These are phyloP conservation scores for Saturnispora dispora DNA, from an alignment of 805 yeast genomes.

Conservation along the genomic window DNA sequence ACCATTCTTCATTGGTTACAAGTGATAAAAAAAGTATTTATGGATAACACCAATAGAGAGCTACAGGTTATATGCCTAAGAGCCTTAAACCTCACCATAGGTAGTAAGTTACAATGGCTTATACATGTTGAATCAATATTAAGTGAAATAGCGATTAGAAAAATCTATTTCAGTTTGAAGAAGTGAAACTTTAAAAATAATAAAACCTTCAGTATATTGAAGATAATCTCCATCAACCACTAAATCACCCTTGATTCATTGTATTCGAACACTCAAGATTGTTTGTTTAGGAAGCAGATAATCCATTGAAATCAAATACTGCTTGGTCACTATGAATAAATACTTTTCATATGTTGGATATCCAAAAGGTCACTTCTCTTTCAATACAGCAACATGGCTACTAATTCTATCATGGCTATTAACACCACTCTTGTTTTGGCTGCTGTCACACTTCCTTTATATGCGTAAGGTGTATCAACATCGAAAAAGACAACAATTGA, in stretches of 20 bases:
- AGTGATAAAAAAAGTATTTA: no score
- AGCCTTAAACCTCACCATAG: no score
- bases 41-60: no score
- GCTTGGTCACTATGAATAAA: background rate
- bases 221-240: no score
- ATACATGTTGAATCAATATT: no score
- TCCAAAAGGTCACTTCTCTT: slow-evolving; percentile 19
- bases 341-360: slow-evolving; percentile 21
- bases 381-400: slow-evolving; percentile 35
- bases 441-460: slow-evolving; percentile 31
- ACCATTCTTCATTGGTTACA: no score
- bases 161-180: no score
- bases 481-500: slow-evolving; percentile 8
- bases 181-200: no score
- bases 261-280: background rate
- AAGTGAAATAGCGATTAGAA: no score
- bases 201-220: no score
- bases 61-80: no score
- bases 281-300: background rate
- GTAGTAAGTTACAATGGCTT: no score
- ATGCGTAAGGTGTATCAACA: slow-evolving; percentile 12
- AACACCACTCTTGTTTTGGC: slow-evolving; percentile 36
- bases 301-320: background rate
- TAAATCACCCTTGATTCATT: background rate
- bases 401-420: slow-evolving; percentile 37